These are phyloP conservation scores for Aquilaria malaccensis DNA, from an alignment of 345 rosid species.

Conservation along the genomic window DNA sequence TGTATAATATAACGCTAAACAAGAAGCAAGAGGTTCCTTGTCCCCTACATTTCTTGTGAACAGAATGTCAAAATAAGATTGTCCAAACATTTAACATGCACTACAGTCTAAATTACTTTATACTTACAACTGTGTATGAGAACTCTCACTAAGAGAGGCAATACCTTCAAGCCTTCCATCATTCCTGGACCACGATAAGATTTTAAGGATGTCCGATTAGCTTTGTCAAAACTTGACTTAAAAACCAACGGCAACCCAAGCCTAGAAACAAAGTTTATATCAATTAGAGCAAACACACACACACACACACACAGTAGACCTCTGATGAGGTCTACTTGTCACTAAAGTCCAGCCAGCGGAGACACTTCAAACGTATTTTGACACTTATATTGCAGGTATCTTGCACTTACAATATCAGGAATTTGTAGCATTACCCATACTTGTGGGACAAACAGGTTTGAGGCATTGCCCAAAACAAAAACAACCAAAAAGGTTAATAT, in stretches of 20 bases:
- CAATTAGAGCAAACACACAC: not conserved
- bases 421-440: too few relatives aligned
- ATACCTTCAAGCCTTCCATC: slow-evolving; percentile 86
- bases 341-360: not conserved
- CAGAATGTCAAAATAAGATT: too few relatives aligned
- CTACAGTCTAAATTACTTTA: too few relatives aligned
- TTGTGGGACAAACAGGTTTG: not conserved
- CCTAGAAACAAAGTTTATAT: slow-evolving; percentile 26
- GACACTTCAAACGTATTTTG: too few relatives aligned
- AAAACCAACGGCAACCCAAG: slow-evolving; percentile 84
- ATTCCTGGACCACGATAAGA: slow-evolving; percentile 97
- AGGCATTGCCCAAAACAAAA: not conserved
- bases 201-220: slow-evolving; percentile 86
- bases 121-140: too few relatives aligned
- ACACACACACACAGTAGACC: too few relatives aligned
- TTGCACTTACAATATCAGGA: too few relatives aligned
- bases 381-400: too few relatives aligned
- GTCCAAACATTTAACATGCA: too few relatives aligned
- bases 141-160: not conserved
- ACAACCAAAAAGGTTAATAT: not conserved
- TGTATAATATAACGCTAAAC: too few relatives aligned
- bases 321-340: not conserved
- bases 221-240: slow-evolving; percentile 98
- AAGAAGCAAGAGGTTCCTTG: too few relatives aligned
- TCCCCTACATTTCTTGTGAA: too few relatives aligned